Base-by-base conservation (phyloP, 106 monocot genomes). In the Dactylorhiza incarnata region DNA sequence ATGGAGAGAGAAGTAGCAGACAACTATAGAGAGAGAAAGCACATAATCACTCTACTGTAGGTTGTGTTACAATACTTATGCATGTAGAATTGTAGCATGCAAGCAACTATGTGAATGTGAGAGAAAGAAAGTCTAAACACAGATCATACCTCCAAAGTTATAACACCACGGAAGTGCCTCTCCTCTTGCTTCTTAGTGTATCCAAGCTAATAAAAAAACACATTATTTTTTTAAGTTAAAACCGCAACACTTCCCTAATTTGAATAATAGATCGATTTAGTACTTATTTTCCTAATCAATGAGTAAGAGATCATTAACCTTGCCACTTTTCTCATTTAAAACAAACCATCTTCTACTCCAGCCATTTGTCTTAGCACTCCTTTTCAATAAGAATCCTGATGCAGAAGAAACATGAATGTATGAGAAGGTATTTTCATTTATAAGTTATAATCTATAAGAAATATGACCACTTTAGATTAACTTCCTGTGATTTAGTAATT, bases 111-210 rank as follows among this genome's bases (percentile, higher is more conserved):
- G 23, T 23, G 6, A 20, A 29, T 67, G 25, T 11, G 4, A 15
- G n/a, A 45, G 17, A 45, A 69, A 45, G 9, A 45, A 45, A 45
- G 69, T 17, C 4, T 45, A 69, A 19, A 63, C 37, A 73, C 24
- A 56, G 29, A 54, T 53, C 70, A 77, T 80, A 90, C 96, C 91
- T 96, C 96, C 66, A 96, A 84, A 63, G 77, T 87, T 74, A 96
- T 91, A 68, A 96, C 92, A 82, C 93, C 96, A 71, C 91, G 88
- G 80, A 93, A 96, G 81, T 96, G 96, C 68, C 82, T 90, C 81
- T 96, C 96, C 83, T 96, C 96, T 75, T 91, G 90, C 80, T 96
- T 96, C 85, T 91, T 93, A 22, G 93, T 93, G 75, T 96, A 96
- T 22, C 96, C 96, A 82, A 96, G 91, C 96, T 93, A 79, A 74